These are phyloP conservation scores for Podospora pseudopauciseta DNA, from an alignment of 495 filamentous ascomycete genomes.

Conservation along the genomic window DNA sequence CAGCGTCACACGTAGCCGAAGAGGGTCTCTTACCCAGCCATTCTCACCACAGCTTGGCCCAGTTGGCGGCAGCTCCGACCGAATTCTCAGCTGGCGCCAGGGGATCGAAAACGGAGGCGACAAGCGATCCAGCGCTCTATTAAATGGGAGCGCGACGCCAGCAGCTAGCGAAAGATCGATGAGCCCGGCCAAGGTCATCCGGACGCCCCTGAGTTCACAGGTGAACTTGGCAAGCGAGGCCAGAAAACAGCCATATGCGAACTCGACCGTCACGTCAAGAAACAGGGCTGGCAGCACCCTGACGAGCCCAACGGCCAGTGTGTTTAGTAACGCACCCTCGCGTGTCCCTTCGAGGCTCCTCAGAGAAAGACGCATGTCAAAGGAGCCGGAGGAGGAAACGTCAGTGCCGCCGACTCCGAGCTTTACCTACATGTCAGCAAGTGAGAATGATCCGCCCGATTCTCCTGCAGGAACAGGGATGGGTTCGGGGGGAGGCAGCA, in stretches of 20 bases:
- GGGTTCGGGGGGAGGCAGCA: slow-evolving; percentile 29
- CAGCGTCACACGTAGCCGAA: slow-evolving; percentile 50
- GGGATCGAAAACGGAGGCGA: slow-evolving; percentile 52
- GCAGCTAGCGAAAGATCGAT: slow-evolving; percentile 47
- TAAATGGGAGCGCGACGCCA: slow-evolving; percentile 25
- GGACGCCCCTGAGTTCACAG: slow-evolving; percentile 32
- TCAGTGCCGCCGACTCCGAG: slow-evolving; percentile 35
- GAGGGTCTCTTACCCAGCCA: slow-evolving; percentile 46
- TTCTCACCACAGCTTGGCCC: slow-evolving; percentile 44
- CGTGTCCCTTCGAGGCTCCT: slow-evolving; percentile 7
- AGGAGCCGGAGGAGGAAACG: slow-evolving; percentile 14
- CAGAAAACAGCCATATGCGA: slow-evolving; percentile 40
- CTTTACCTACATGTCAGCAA: slow-evolving; percentile 37
- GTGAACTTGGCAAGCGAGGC: slow-evolving; percentile 41
- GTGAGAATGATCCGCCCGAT: slow-evolving; percentile 31
- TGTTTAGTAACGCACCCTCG: slow-evolving; percentile 22
- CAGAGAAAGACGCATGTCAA: slow-evolving; percentile 21
- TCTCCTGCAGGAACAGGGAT: slow-evolving; percentile 22
- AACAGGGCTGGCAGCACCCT: slow-evolving; percentile 22
- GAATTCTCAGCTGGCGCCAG: slow-evolving; percentile 91
- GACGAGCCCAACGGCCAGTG: slow-evolving; percentile 30
- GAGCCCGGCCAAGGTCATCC: slow-evolving; percentile 44
- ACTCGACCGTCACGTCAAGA: slow-evolving; percentile 21
- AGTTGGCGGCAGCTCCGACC: slow-evolving; percentile 55
- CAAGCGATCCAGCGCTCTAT: slow-evolving; percentile 31